Evolutionary conservation across 805 yeast species (phyloP).

Genomic region (Nakazawaea sp.): DNA sequence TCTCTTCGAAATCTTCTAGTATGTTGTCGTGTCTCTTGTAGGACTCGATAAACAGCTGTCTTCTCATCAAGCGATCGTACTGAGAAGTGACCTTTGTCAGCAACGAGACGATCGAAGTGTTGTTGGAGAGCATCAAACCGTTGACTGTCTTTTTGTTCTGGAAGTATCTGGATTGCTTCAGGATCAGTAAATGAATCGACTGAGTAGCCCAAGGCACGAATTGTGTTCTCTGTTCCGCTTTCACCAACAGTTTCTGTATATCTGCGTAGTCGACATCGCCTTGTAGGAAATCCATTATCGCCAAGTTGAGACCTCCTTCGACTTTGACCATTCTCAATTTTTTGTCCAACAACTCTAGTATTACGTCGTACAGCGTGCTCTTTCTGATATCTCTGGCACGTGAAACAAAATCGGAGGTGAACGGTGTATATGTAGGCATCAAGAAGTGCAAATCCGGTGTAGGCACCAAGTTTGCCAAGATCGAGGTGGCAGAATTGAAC

Average conservation of each 20-base stretch:
- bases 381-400: slow-evolving; percentile 55
- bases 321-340: slow-evolving; percentile 64
- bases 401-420: slow-evolving; percentile 58
- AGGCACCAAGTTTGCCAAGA: slow-evolving; percentile 77
- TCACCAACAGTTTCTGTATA: slow-evolving; percentile 56
- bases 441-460: slow-evolving; percentile 78
- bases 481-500: slow-evolving; percentile 78
- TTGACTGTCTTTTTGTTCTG: slow-evolving; percentile 37
- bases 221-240: slow-evolving; percentile 58
- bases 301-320: slow-evolving; percentile 47
- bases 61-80: slow-evolving; percentile 70
- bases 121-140: slow-evolving; percentile 81
- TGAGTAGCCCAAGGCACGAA: slow-evolving; percentile 88
- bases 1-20: slow-evolving; percentile 40
- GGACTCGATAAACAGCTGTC: slow-evolving; percentile 79
- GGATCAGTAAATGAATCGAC: slow-evolving; percentile 70
- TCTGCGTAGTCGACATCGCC: slow-evolving; percentile 68
- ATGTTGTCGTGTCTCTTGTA: slow-evolving; percentile 51
- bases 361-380: slow-evolving; percentile 77
- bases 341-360: slow-evolving; percentile 75
- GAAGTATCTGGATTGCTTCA: slow-evolving; percentile 61
- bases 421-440: slow-evolving; percentile 72
- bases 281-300: slow-evolving; percentile 64
- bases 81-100: slow-evolving; percentile 64
- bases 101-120: slow-evolving; percentile 65